Conservation (phyloP, 2,329 filamentous ascomycete species). For the Bimuria novae-zelandiae region DNA sequence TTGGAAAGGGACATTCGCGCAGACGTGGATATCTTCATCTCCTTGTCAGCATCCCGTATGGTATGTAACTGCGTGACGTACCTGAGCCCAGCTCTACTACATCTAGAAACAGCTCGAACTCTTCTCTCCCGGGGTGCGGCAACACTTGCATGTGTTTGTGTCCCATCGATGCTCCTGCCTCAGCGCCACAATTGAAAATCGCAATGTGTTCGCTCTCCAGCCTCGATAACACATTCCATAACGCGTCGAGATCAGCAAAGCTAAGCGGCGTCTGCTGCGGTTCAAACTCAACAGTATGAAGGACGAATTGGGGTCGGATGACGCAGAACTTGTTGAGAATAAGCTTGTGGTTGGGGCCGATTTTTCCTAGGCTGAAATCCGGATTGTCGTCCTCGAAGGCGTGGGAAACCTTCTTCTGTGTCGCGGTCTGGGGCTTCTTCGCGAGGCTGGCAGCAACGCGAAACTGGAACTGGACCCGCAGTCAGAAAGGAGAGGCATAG, state of each 20-base stretch:
- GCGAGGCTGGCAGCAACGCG: slow-evolving; percentile 4
- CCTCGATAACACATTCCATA: not conserved
- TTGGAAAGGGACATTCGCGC: not conserved
- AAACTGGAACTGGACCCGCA: slow-evolving; percentile 1
- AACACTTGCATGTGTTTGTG: slow-evolving; percentile 12
- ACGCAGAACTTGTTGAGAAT: slow-evolving; percentile 12
- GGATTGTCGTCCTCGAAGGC: slow-evolving; percentile 8
- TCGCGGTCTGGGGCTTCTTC: slow-evolving; percentile 7
- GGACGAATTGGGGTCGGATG: slow-evolving; percentile 4
- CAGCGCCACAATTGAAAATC: slow-evolving; percentile 10
- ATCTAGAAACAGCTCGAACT: slow-evolving; percentile 5
- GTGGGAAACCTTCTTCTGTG: slow-evolving; percentile 4
- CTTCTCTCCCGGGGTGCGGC: not conserved
- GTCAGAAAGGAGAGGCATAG: not conserved
- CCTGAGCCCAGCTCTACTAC: not conserved
- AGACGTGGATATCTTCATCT: not conserved
- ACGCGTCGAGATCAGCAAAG: not conserved
- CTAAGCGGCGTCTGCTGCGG: slow-evolving; percentile 5
- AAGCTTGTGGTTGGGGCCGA: slow-evolving; percentile 4
- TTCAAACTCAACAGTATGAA: slow-evolving; percentile 8
- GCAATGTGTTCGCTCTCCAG: slow-evolving; percentile 8
- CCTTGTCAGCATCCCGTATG: not conserved
- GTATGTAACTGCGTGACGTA: not conserved
- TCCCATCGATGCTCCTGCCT: slow-evolving; percentile 5
- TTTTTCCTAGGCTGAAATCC: slow-evolving; percentile 3